Percentiles rank a stretch among this genome's conserved stretches.
Conservation (phyloP, 1,284 basidiomycete genomes). For the Moniliella sp. region DNA sequence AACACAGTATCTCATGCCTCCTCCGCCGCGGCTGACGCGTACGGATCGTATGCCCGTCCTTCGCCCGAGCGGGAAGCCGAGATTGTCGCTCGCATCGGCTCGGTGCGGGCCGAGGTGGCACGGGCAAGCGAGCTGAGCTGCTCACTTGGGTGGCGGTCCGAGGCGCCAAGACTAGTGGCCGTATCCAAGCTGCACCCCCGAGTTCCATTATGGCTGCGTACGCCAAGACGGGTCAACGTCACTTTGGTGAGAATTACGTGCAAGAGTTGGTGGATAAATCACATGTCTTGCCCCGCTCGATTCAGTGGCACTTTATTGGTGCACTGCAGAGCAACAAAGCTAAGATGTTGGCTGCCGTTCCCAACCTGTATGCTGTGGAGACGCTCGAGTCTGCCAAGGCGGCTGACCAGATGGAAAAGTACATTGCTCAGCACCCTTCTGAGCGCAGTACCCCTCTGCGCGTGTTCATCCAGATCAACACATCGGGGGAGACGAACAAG, state of each 20-base stretch:
- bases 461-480: conserved; percentile 79
- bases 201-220: conserved; percentile 52
- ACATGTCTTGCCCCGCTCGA: conserved; percentile 18
- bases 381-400: conserved; percentile 70
- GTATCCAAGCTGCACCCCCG: conserved; percentile 87
- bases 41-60: no score
- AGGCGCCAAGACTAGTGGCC: conserved; percentile 52
- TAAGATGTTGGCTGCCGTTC: conserved; percentile 68
- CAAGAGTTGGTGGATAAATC: conserved; percentile 68
- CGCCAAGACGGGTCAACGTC: conserved; percentile 45
- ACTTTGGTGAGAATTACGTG: conserved; percentile 95
- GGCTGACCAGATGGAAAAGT: conserved; percentile 61
- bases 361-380: conserved; percentile 70
- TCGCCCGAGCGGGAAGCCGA: no score
- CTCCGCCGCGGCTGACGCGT: no score
- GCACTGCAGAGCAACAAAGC: conserved; percentile 83
- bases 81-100: no score
- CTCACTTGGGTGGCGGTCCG: no score
- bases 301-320: conserved; percentile 87
- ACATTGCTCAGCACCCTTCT: conserved; percentile 41
- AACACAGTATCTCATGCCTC: no score
- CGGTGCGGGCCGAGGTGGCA: no score
- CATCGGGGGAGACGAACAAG: conserved; percentile 70
- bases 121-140: no score
- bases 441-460: conserved; percentile 41